Evolutionary conservation across 228 moss, liverwort and hornwort genomes (phyloP).

Genomic region (Sphagnum fallax): DNA sequence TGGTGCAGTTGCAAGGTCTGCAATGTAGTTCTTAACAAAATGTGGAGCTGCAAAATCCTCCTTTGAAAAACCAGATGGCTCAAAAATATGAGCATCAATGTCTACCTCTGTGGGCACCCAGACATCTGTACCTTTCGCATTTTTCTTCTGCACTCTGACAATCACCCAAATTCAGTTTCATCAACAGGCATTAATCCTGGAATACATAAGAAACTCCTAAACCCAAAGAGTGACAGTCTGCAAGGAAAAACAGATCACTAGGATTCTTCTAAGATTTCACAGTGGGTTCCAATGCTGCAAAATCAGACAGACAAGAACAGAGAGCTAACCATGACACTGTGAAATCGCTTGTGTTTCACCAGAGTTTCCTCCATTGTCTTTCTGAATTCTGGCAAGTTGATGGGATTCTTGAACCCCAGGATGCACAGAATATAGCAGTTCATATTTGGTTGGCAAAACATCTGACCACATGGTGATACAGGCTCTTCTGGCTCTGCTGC

Average conservation of each 20-base stretch:
- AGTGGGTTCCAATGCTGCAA: too few relatives aligned
- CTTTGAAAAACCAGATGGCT: slow-evolving; percentile 13
- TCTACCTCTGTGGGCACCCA: background rate
- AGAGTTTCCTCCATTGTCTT: background rate
- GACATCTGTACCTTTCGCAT: background rate
- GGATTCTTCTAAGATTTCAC: too few relatives aligned
- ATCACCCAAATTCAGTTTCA: too few relatives aligned
- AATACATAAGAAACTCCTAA: too few relatives aligned
- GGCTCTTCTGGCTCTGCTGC: background rate
- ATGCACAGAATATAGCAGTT: background rate
- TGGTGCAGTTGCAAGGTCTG: slow-evolving; percentile 22
- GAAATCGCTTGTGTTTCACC: background rate
- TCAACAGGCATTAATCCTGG: too few relatives aligned
- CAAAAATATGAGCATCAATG: slow-evolving; percentile 32
- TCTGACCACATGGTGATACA: background rate
- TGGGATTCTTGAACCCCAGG: background rate
- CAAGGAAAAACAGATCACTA: too few relatives aligned
- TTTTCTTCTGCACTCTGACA: background rate
- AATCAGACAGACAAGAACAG: background rate
- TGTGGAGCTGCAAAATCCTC: slow-evolving; percentile 14
- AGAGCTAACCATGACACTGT: background rate
- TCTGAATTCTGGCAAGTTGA: background rate
- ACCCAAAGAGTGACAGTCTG: too few relatives aligned
- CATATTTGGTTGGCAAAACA: background rate
- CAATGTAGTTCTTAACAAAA: slow-evolving; percentile 30